Conservation (phyloP, 148 eudicot genomes). For the Cornus controversa region DNA sequence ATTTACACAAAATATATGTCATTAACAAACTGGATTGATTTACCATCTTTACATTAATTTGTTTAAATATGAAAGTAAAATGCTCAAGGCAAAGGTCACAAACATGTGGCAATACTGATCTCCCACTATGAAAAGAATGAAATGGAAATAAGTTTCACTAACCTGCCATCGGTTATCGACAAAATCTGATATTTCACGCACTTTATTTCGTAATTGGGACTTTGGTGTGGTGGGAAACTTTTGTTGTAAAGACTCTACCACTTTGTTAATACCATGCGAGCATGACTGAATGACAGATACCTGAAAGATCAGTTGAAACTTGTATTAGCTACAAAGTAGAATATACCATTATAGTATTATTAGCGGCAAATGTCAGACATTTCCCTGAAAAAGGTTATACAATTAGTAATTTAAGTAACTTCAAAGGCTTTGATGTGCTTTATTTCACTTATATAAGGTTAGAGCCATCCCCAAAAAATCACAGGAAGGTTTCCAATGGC, state of each 20-base stretch:
- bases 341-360: background rate
- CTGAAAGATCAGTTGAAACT: conserved; percentile 26
- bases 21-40: background rate
- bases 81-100: background rate
- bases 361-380: background rate
- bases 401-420: background rate
- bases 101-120: background rate
- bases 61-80: background rate
- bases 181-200: conserved; percentile 74
- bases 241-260: conserved; percentile 50
- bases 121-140: conserved; percentile 2
- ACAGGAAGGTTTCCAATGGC: background rate
- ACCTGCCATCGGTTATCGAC: conserved; percentile 85
- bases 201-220: conserved; percentile 56
- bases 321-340: conserved; percentile 4
- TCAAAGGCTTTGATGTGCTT: background rate
- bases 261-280: conserved; percentile 56
- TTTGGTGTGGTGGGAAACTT: conserved; percentile 58
- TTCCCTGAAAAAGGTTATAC: background rate
- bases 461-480: background rate
- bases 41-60: background rate
- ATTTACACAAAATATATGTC: background rate
- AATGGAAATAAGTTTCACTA: conserved; percentile 18
- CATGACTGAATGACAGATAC: conserved; percentile 60
- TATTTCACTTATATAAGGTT: background rate